A percentile compares a stretch with the other conserved stretches of the same genome.
phyloP scores from a whole-genome alignment of 176 grass and related monocot genomes.

The Zoysia japonica region DNA sequence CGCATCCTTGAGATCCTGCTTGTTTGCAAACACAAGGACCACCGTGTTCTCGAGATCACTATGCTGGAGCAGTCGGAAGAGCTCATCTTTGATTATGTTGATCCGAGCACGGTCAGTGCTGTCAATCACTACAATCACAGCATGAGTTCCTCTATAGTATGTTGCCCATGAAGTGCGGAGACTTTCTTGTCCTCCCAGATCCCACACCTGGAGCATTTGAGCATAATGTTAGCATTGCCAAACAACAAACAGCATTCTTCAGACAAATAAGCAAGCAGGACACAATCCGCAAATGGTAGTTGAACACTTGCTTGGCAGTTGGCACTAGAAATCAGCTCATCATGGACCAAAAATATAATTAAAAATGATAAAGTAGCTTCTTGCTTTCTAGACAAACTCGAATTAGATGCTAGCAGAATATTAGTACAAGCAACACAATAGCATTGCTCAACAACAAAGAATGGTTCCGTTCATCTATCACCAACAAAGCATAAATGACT shows the following conservation, averaged over 20 bases:
- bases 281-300: neutral
- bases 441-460: neutral
- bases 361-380: neutral
- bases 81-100: conserved; percentile 85
- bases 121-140: conserved; percentile 86
- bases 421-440: conserved; percentile 7
- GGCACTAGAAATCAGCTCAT: neutral
- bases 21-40: conserved; percentile 88
- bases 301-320: neutral
- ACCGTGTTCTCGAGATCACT: conserved; percentile 64
- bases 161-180: conserved; percentile 88
- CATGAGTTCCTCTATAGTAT: conserved; percentile 82
- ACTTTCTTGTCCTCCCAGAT: conserved; percentile 93
- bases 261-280: neutral
- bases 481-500: neutral
- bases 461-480: neutral
- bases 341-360: neutral
- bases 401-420: neutral
- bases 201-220: conserved; percentile 71
- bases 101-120: conserved; percentile 85
- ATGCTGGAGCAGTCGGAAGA: conserved; percentile 79
- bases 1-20: conserved; percentile 94
- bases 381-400: neutral
- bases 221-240: conserved; percentile 36
- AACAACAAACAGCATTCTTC: neutral